Evolutionary conservation across 1,284 basidiomycete species (phyloP).

Genomic region (Peniophora sp.): DNA sequence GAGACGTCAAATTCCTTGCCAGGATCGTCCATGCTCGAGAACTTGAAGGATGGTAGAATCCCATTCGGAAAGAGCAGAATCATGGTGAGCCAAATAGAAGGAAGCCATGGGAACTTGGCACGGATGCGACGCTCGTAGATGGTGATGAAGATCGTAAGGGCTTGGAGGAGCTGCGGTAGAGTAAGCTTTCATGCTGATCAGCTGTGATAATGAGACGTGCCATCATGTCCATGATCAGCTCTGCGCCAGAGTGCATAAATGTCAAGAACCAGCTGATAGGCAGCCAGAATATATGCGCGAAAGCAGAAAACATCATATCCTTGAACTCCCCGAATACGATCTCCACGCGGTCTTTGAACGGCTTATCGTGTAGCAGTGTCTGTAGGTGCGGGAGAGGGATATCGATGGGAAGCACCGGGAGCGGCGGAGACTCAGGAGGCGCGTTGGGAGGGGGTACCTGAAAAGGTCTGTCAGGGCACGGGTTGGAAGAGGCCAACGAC

Average conservation of each 20-base stretch:
- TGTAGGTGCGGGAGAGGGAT: not conserved
- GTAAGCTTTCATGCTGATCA: constrained; percentile 1
- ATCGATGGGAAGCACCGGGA: not conserved
- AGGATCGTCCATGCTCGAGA: constrained; percentile 2
- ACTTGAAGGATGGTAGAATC: constrained; percentile 4
- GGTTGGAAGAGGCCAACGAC: not conserved
- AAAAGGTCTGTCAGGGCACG: not conserved
- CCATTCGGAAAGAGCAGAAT: constrained; percentile 5
- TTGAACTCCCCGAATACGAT: not conserved
- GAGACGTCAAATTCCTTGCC: not conserved
- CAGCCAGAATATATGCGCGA: constrained; percentile 7
- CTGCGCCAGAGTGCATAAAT: not conserved
- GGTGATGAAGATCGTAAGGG: constrained; percentile 4
- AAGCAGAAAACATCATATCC: constrained; percentile 4
- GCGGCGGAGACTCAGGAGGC: constrained; percentile 1
- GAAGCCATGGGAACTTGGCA: constrained; percentile 4
- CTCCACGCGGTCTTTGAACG: not conserved
- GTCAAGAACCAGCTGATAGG: constrained; percentile 12
- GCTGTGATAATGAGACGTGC: constrained; percentile 7
- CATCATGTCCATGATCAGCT: not conserved
- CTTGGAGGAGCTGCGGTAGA: not conserved
- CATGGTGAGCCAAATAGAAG: constrained; percentile 7
- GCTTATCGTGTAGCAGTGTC: not conserved
- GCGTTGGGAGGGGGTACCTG: not conserved
- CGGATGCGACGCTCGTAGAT: constrained; percentile 9